Conservation (phyloP, 257 asterid genomes). For the Apocynum venetum region DNA sequence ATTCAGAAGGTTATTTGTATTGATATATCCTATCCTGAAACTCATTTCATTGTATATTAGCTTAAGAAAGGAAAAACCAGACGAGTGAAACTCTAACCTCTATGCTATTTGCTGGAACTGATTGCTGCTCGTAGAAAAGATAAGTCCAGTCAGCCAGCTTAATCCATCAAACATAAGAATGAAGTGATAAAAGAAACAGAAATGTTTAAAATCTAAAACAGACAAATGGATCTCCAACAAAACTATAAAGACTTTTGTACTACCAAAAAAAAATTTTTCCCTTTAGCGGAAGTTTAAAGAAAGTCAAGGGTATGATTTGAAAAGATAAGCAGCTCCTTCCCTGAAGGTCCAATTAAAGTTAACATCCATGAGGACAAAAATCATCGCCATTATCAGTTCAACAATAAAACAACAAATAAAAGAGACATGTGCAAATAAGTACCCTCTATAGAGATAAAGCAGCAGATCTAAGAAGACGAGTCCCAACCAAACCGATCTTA, state of each 20-base stretch:
- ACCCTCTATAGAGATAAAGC: neutral
- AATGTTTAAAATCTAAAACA: constrained; percentile 4
- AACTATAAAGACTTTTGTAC: neutral
- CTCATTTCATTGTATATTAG: neutral
- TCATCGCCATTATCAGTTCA: neutral
- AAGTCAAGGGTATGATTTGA: neutral
- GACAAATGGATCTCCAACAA: neutral
- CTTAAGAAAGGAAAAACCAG: constrained; percentile 15
- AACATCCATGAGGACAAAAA: neutral
- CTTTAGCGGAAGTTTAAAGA: neutral
- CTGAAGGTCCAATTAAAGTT: neutral
- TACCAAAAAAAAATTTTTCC: too few species aligned
- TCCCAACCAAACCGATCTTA: neutral
- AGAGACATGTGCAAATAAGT: neutral
- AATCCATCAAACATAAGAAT: constrained; percentile 33
- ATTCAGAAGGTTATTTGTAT: neutral
- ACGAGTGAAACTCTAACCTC: constrained; percentile 50
- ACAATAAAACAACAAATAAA: neutral
- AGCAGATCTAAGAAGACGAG: neutral
- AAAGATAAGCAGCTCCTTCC: neutral
- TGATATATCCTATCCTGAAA: neutral
- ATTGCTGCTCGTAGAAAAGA: constrained; percentile 50
- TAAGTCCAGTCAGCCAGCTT: constrained; percentile 45
- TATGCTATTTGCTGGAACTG: constrained; percentile 39
- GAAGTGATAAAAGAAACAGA: constrained; percentile 26